phyloP scores from a whole-genome alignment of 2,329 filamentous ascomycete species.

The Beauveria sp. region DNA sequence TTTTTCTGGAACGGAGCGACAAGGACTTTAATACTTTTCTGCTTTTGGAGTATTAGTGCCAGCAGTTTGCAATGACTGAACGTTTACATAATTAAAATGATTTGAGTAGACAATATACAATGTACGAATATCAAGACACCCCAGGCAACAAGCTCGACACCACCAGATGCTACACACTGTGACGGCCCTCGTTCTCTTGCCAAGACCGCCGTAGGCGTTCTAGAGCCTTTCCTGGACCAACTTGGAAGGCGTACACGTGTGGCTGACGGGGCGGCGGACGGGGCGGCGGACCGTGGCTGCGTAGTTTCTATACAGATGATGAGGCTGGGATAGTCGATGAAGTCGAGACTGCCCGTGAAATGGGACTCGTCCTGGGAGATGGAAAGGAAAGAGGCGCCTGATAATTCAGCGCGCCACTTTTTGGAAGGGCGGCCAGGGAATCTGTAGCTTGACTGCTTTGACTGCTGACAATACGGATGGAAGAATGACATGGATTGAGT shows the following conservation, averaged over 20 bases:
- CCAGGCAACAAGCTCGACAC: background rate
- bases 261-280: constrained; percentile 5
- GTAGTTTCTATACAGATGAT: background rate
- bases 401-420: background rate
- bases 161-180: background rate
- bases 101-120: background rate
- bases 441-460: background rate
- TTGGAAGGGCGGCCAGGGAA: background rate
- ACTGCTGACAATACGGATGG: background rate
- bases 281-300: background rate
- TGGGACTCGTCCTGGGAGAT: background rate
- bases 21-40: background rate
- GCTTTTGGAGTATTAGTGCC: background rate
- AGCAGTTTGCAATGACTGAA: background rate
- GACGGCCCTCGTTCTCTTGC: background rate
- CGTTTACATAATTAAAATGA: background rate
- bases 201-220: background rate
- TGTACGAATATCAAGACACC: background rate
- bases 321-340: background rate
- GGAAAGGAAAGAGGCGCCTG: background rate
- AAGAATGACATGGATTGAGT: background rate
- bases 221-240: constrained; percentile 5
- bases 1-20: constrained; percentile 6
- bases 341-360: background rate
- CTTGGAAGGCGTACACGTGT: constrained; percentile 6